Evolutionary conservation across 805 yeast genomes (phyloP).

Genomic region (Priceomyces medius): DNA sequence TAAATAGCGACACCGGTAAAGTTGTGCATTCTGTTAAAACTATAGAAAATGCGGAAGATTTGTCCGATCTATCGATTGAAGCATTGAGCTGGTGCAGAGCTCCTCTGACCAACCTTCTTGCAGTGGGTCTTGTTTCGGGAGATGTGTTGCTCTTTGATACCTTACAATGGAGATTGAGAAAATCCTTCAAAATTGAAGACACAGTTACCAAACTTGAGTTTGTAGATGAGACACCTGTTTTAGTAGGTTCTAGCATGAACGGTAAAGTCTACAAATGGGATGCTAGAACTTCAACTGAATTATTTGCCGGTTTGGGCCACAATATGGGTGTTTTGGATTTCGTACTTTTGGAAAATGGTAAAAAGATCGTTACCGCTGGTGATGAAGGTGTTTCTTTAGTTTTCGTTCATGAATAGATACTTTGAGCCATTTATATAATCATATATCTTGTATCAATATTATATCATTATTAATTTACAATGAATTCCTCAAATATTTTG

Average conservation of each 20-base stretch:
- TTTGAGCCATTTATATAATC: not conserved
- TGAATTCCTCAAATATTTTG: too few relatives aligned
- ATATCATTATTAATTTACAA: too few relatives aligned
- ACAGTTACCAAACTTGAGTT: slow-evolving; percentile 81
- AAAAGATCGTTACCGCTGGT: slow-evolving; percentile 84
- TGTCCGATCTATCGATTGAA: slow-evolving; percentile 45
- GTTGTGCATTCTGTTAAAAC: slow-evolving; percentile 66
- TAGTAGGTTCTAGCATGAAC: slow-evolving; percentile 77
- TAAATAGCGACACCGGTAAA: slow-evolving; percentile 73
- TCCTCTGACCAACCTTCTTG: slow-evolving; percentile 59
- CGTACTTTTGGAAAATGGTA: slow-evolving; percentile 62
- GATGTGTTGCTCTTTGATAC: slow-evolving; percentile 80
- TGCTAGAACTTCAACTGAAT: slow-evolving; percentile 75
- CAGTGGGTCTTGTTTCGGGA: slow-evolving; percentile 89
- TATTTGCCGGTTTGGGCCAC: slow-evolving; percentile 85
- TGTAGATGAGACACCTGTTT: slow-evolving; percentile 52
- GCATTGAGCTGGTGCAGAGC: slow-evolving; percentile 73
- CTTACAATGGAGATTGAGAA: slow-evolving; percentile 82
- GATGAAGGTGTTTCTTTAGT: slow-evolving; percentile 93
- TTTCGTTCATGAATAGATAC: slow-evolving; percentile 32
- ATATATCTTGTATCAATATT: slow-evolving; percentile 4
- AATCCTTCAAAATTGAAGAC: slow-evolving; percentile 66
- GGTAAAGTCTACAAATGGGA: slow-evolving; percentile 88
- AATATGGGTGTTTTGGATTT: slow-evolving; percentile 92
- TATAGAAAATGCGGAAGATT: slow-evolving; percentile 50